A percentile compares a stretch with the other conserved stretches of the same genome.
These are phyloP conservation scores for Trichosanthes truncata DNA, from an alignment of 306 rosid species.

Conservation along the genomic window DNA sequence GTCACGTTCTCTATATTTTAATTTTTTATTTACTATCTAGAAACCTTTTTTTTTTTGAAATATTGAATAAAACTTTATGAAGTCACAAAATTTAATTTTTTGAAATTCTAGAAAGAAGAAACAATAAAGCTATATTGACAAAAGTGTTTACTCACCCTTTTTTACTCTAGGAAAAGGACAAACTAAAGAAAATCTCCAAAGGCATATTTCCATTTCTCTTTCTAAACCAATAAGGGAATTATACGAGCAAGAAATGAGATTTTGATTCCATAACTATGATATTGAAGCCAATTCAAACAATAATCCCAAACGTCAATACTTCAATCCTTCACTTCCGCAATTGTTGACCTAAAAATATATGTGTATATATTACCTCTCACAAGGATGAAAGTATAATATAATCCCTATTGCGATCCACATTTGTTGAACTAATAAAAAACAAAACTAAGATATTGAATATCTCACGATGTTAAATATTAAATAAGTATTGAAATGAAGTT, in stretches of 20 bases:
- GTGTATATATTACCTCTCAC: too few relatives aligned
- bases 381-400: neutral
- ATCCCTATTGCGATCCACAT: neutral
- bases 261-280: neutral
- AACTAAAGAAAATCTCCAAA: neutral
- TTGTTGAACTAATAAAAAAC: neutral
- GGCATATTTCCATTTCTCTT: neutral
- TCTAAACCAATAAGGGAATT: neutral
- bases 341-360: too few relatives aligned
- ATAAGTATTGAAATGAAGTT: neutral
- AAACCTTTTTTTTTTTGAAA: neutral
- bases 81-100: neutral
- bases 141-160: neutral
- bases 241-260: neutral
- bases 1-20: neutral
- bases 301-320: too few relatives aligned
- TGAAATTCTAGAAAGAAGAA: neutral
- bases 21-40: neutral
- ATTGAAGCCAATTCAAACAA: too few relatives aligned
- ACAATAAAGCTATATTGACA: neutral
- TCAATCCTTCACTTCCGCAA: too few relatives aligned
- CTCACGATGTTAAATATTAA: too few relatives aligned
- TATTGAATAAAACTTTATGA: neutral
- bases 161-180: neutral
- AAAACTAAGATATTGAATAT: too few relatives aligned